These are phyloP conservation scores for Fomitopsis betulina DNA, from an alignment of 1,284 basidiomycete species.

Conservation along the genomic window DNA sequence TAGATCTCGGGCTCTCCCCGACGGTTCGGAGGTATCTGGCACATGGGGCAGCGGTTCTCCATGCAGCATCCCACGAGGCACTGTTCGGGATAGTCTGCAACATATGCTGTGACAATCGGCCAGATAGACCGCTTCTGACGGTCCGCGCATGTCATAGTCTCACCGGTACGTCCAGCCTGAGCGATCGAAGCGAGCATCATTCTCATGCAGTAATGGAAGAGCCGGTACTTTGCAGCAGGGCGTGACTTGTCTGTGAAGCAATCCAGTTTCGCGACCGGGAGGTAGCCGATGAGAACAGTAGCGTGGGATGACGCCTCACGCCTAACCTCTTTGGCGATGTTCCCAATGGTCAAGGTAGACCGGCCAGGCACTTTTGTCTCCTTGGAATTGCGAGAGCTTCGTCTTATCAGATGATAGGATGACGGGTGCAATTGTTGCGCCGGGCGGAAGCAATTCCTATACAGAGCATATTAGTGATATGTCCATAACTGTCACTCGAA, in stretches of 20 bases:
- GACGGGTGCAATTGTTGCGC: slow-evolving; percentile 11
- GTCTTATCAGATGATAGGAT: slow-evolving; percentile 6
- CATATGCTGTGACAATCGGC: slow-evolving; percentile 22
- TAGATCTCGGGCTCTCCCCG: slow-evolving; percentile 9
- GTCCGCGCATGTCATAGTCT: slow-evolving; percentile 23
- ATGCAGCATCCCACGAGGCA: slow-evolving; percentile 17
- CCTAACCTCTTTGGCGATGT: slow-evolving; percentile 15
- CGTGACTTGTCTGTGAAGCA: slow-evolving; percentile 14
- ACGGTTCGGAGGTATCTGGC: slow-evolving; percentile 9
- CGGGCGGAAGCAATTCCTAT: slow-evolving; percentile 9
- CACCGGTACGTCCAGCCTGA: slow-evolving; percentile 16
- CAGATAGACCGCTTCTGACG: slow-evolving; percentile 13
- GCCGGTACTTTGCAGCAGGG: slow-evolving; percentile 12
- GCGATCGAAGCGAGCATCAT: slow-evolving; percentile 16
- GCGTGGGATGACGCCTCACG: slow-evolving; percentile 17
- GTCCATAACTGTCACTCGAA: not conserved
- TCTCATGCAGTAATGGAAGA: slow-evolving; percentile 27
- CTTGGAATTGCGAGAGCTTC: slow-evolving; percentile 12
- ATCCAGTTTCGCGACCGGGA: slow-evolving; percentile 20
- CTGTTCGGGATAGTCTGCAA: slow-evolving; percentile 24
- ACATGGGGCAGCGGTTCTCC: slow-evolving; percentile 16
- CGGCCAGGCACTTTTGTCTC: slow-evolving; percentile 20
- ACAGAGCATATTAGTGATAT: not conserved
- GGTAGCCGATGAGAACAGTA: slow-evolving; percentile 24
- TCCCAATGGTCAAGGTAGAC: slow-evolving; percentile 23